Evolutionary conservation across 2,329 filamentous ascomycete species (phyloP).

Genomic region (Penicillium sp.): DNA sequence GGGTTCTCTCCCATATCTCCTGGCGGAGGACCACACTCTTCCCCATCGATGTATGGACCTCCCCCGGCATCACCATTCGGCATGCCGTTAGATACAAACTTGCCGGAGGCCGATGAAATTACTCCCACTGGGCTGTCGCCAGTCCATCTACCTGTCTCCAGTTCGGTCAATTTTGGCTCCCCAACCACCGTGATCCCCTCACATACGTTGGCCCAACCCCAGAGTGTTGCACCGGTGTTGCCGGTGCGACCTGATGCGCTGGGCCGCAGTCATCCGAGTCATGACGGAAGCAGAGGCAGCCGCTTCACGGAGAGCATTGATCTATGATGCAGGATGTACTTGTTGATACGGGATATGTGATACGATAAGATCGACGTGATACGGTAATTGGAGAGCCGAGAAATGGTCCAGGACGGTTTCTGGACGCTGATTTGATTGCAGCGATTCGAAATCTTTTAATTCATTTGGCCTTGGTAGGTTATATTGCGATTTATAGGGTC

Average conservation of each 20-base stretch:
- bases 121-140: conserved; percentile 42
- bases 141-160: conserved; percentile 42
- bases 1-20: conserved; percentile 26
- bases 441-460: not conserved
- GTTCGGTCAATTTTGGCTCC: conserved; percentile 27
- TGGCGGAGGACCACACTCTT: conserved; percentile 18
- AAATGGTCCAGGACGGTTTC: conserved; percentile 7
- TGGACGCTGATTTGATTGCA: conserved; percentile 1
- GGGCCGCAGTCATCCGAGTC: conserved; percentile 41
- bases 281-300: conserved; percentile 45
- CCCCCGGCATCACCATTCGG: conserved; percentile 28
- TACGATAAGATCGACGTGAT: conserved; percentile 18
- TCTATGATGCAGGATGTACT: conserved; percentile 19
- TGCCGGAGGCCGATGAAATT: conserved; percentile 31
- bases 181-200: conserved; percentile 24
- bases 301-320: conserved; percentile 41
- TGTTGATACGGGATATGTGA: conserved; percentile 17
- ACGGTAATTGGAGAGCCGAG: conserved; percentile 6
- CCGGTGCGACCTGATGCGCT: conserved; percentile 36
- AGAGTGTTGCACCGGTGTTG: conserved; percentile 24
- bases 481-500: not conserved
- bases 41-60: conserved; percentile 25
- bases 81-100: conserved; percentile 30
- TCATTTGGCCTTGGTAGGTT: not conserved
- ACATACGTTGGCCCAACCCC: conserved; percentile 25